Base-by-base conservation (phyloP, 108 stramenopile species). In the Cyclostephanos invisitatus region DNA sequence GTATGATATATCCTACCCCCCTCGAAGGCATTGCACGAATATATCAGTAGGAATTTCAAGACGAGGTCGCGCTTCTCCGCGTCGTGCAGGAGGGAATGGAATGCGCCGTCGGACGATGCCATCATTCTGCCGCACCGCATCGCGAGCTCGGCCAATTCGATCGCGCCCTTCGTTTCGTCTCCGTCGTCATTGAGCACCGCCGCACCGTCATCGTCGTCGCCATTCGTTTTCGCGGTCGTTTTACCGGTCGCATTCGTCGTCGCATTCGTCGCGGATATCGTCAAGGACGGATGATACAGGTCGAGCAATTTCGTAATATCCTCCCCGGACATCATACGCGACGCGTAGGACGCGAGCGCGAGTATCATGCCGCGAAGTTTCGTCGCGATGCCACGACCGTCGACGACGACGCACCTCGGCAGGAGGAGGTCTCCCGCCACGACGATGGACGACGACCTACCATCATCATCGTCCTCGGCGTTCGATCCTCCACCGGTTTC, bases 11-110 rank as follows among this genome's bases (percentile, higher is more conserved):
- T 67, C 25, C 85, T 66, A 5, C 93, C 93, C 29, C 90, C 90
- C 64, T 94, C 85, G 65, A 94, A 94, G 18, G 88, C 74, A 69
- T 94, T 94, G 84, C 90, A 91, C 0, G 84, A 80, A 74, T 87
- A 91, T 54, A 94, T 64, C 14, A 91, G 75, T 46, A 90, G 67
- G 66, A 89, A 64, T 27, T 80, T 73, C 22, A 7, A 9, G 12
- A 38, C 21, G 5, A 67, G 9, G 40, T 73, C 28, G 68, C 4
- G 49, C 20, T 61, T 55, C 7, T 24, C 15, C 7, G 65, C 51
- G 8, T 44, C 17, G 35, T 48, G 50, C 14, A 71, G 46, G 9
- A 78, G 42, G 25, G 64, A 44, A 11, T 54, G 5, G 22, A 88
- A 35, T 40, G 60, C 44, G 24, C 66, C 67, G 0, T 60, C 55